phyloP scores from a whole-genome alignment of 139 green algal species.

The Medakamo hakoo region DNA sequence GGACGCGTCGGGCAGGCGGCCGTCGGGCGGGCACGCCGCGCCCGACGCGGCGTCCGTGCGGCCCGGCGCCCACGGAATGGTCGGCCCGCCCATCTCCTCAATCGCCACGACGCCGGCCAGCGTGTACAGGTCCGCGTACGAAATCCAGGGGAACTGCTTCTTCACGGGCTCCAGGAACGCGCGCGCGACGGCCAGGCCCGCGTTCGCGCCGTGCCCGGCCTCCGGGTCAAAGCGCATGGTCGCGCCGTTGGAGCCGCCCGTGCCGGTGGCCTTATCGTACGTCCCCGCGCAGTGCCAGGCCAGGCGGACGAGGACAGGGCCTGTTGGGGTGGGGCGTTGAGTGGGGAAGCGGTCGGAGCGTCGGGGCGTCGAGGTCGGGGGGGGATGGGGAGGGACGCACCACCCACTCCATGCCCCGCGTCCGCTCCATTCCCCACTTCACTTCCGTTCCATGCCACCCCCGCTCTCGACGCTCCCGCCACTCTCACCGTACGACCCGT shows the following conservation, averaged over 20 bases:
- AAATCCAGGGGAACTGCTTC: conserved; percentile 40
- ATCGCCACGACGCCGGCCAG: conserved; percentile 62
- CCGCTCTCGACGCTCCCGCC: not conserved
- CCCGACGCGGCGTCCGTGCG: conserved; percentile 35
- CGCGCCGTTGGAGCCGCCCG: conserved; percentile 60
- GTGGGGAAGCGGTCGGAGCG: not conserved
- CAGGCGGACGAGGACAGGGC: conserved; percentile 35
- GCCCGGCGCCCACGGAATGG: conserved; percentile 53
- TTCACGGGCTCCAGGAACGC: conserved; percentile 79
- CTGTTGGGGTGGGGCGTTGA: not conserved
- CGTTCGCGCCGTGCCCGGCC: conserved; percentile 59
- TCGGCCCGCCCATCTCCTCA: conserved; percentile 61
- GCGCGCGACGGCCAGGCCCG: conserved; percentile 49
- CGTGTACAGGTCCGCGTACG: conserved; percentile 67
- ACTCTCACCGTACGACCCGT: conserved; percentile 28
- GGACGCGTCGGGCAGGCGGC: conserved; percentile 58
- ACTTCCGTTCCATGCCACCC: too few species aligned
- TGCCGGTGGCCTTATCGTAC: conserved; percentile 60
- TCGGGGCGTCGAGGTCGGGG: not conserved
- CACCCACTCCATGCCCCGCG: too few species aligned
- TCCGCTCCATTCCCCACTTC: too few species aligned
- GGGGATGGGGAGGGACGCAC: too few species aligned
- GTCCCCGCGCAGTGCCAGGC: conserved; percentile 72
- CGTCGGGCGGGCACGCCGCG: conserved; percentile 42
- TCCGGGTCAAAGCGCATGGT: conserved; percentile 80